Percentiles rank a stretch among this genome's conserved stretches.
Conservation (phyloP, 2,329 filamentous ascomycete genomes). For the Coniochaeta sp. region DNA sequence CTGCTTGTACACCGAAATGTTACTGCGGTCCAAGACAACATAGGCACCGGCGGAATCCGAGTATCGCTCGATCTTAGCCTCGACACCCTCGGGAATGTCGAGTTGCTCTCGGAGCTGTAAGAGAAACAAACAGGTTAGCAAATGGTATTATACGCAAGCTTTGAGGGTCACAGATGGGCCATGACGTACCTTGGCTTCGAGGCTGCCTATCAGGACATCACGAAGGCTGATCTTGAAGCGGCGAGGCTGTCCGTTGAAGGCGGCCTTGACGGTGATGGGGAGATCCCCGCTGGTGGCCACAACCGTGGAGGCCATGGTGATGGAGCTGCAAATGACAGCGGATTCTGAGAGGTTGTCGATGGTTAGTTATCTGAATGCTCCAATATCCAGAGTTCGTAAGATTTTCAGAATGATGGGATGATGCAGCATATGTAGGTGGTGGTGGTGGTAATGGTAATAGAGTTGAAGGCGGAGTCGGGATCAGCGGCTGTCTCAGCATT, state of each 20-base stretch:
- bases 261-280: slow-evolving; percentile 78
- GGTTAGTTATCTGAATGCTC: not conserved
- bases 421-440: not conserved
- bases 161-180: not conserved
- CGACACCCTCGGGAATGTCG: slow-evolving; percentile 52
- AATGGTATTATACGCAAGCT: slow-evolving; percentile 4
- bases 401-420: not conserved
- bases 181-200: slow-evolving; percentile 75
- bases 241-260: slow-evolving; percentile 66
- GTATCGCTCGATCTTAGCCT: slow-evolving; percentile 78
- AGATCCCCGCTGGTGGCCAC: slow-evolving; percentile 49
- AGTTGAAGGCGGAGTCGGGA: not conserved
- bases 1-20: slow-evolving; percentile 87
- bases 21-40: slow-evolving; percentile 70
- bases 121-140: not conserved
- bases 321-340: not conserved
- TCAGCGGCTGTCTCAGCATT: not conserved
- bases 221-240: slow-evolving; percentile 86
- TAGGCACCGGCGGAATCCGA: slow-evolving; percentile 85
- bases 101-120: slow-evolving; percentile 65
- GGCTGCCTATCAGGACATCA: slow-evolving; percentile 66
- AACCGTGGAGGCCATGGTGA: slow-evolving; percentile 27
- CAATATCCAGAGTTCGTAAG: too few species aligned
- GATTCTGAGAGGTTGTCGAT: not conserved
- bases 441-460: not conserved